Conservation (phyloP, 2,329 filamentous ascomycete genomes). For the Botrytis elliptica region DNA sequence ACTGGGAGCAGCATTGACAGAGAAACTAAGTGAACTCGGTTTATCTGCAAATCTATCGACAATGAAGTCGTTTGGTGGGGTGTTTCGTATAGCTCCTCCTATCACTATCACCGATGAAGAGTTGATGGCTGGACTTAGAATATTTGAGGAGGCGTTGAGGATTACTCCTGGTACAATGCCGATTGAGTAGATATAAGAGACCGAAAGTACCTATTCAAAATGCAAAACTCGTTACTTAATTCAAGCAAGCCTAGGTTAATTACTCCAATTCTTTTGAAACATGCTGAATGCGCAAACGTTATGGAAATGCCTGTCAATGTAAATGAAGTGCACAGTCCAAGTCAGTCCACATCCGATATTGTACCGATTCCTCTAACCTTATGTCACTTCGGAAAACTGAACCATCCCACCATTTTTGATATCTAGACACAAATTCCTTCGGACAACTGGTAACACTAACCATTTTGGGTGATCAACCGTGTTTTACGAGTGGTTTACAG, state of each 20-base stretch:
- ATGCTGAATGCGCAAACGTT: not conserved
- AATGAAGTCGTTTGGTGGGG: conserved; percentile 54
- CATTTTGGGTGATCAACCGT: not conserved
- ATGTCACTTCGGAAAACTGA: not conserved
- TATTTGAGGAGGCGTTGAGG: conserved; percentile 56
- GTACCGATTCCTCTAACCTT: not conserved
- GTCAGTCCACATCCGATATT: not conserved
- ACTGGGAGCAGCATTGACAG: conserved; percentile 49
- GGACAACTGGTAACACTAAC: not conserved
- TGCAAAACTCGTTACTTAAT: not conserved
- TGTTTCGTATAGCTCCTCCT: conserved; percentile 59
- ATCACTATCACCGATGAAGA: conserved; percentile 55
- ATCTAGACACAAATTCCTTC: not conserved
- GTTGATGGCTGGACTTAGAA: conserved; percentile 50
- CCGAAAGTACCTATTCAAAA: not conserved
- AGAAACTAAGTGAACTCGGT: conserved; percentile 51
- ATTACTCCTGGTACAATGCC: conserved; percentile 21
- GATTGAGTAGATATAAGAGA: not conserved
- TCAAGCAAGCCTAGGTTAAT: not conserved
- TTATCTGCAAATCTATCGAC: conserved; percentile 57
- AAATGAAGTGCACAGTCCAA: not conserved
- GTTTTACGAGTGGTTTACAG: not conserved
- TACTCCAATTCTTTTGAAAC: not conserved
- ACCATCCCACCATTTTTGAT: not conserved
- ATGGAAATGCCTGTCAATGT: not conserved